These are phyloP conservation scores for Grammothele lineata DNA, from an alignment of 768 basidiomycete species.

Conservation along the genomic window DNA sequence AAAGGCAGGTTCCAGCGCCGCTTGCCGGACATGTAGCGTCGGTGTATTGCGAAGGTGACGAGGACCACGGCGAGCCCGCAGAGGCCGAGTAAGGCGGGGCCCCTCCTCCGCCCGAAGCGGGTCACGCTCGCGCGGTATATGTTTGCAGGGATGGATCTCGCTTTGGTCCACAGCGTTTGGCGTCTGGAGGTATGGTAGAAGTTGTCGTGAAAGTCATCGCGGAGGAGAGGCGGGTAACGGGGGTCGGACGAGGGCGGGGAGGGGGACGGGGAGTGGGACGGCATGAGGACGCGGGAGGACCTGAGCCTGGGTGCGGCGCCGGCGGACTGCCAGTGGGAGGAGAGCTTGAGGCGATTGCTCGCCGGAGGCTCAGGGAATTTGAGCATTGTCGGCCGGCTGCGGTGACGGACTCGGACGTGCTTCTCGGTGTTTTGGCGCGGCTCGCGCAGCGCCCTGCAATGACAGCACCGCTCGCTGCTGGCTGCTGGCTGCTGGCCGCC, in stretches of 20 bases:
- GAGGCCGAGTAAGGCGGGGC: constrained; percentile 48
- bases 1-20: constrained; percentile 42
- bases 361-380: background rate
- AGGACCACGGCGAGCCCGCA: constrained; percentile 44
- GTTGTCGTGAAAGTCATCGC: constrained; percentile 33
- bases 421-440: too few species aligned
- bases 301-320: constrained; percentile 7
- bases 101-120: constrained; percentile 57
- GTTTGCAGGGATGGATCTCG: constrained; percentile 54
- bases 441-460: too few species aligned
- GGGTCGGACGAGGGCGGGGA: background rate
- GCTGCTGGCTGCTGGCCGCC: too few species aligned
- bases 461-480: too few species aligned
- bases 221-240: constrained; percentile 39
- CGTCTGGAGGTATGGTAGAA: constrained; percentile 43
- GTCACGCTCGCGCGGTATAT: constrained; percentile 52
- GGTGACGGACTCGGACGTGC: too few species aligned
- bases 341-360: background rate
- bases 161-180: constrained; percentile 46
- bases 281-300: constrained; percentile 2
- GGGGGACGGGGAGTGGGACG: background rate
- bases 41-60: constrained; percentile 52
- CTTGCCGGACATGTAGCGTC: constrained; percentile 54
- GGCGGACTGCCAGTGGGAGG: background rate
- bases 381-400: constrained; percentile 2